Evolutionary conservation across 2,329 filamentous ascomycete species (phyloP).

Genomic region (Aphanoascus verrucosus): DNA sequence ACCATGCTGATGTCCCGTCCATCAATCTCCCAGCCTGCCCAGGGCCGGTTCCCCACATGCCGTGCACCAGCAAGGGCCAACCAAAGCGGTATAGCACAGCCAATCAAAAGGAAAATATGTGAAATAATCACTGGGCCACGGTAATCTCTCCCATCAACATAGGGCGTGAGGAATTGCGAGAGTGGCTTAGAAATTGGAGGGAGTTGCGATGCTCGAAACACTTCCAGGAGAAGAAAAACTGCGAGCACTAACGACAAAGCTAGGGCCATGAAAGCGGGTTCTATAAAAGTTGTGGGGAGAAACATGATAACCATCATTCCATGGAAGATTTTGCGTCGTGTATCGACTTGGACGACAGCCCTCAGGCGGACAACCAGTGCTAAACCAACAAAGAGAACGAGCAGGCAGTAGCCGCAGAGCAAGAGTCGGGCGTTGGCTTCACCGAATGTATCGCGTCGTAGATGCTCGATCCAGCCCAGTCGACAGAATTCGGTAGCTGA

Average conservation of each 20-base stretch:
- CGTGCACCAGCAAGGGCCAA: constrained; percentile 62
- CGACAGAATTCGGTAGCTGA: constrained; percentile 33
- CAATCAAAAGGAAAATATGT: constrained; percentile 90
- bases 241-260: constrained; percentile 70
- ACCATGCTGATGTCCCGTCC: constrained; percentile 77
- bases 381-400: constrained; percentile 60
- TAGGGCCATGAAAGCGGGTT: constrained; percentile 71
- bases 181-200: constrained; percentile 80
- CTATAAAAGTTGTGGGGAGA: constrained; percentile 72
- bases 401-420: constrained; percentile 61
- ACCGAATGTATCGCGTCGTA: constrained; percentile 57
- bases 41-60: constrained; percentile 45
- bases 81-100: constrained; percentile 92
- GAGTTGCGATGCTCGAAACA: constrained; percentile 81
- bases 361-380: constrained; percentile 64
- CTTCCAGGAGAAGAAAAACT: constrained; percentile 77
- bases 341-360: constrained; percentile 79
- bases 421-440: constrained; percentile 71
- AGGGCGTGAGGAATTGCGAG: constrained; percentile 77
- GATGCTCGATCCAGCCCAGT: constrained; percentile 52
- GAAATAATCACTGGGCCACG: constrained; percentile 89
- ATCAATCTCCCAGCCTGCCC: constrained; percentile 64
- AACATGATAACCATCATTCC: constrained; percentile 98
- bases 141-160: constrained; percentile 87
- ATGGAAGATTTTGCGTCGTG: constrained; percentile 91